Evolutionary conservation across 2,329 filamentous ascomycete species (phyloP), one percentile per base, ranked within the genome.

Genomic region (Fusarium algeriense): DNA sequence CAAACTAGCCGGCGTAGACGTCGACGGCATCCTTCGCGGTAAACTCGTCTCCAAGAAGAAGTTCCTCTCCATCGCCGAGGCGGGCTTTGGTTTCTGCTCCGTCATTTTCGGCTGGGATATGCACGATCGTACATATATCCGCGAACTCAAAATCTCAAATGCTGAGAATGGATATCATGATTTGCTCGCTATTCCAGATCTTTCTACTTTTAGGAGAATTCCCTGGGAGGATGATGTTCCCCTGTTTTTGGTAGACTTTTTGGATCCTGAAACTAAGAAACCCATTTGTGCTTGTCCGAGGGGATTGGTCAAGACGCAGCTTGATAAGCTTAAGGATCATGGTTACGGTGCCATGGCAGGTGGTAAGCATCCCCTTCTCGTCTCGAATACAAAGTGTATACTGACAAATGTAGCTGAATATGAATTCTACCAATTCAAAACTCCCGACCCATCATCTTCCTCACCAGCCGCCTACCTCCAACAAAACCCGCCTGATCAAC

Each of bases 31-130:
- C 55, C 85, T 97, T 60, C 93, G 94, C 60, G 94, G 94, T 75
- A 98, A 98, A 84, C 87, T 97, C 68, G 90, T 97, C 82, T 93
- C 93, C 75, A 97, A 97, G 86, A 92, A 91, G 79, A 97, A 98
- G 84, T 97, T 98, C 81, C 85, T 97, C 40, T 93, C 92, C 34
- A 88, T 97, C 57, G 91, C 91, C n/a, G 82, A 88, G 44, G 87
- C 90, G 46, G 95, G 94, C 55, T 97, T 97, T 76, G 95, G 94
- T 58, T 97, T 97, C 85, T 97, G 95, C 85, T 96, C 93, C 23
- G 94, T 97, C 73, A 90, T 97, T 72, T 97, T 97, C 77, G 94
- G 95, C 79, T 97, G 95, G 95, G 94, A 98, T 82, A 97, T 97
- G 93, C 94, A 98, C 81, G 95, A 98, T 78, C 87, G 90, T 84